Evolutionary conservation across 768 basidiomycete species (phyloP), one percentile per base, ranked within the genome.

Genomic region (Kwoniella shandongensis): DNA sequence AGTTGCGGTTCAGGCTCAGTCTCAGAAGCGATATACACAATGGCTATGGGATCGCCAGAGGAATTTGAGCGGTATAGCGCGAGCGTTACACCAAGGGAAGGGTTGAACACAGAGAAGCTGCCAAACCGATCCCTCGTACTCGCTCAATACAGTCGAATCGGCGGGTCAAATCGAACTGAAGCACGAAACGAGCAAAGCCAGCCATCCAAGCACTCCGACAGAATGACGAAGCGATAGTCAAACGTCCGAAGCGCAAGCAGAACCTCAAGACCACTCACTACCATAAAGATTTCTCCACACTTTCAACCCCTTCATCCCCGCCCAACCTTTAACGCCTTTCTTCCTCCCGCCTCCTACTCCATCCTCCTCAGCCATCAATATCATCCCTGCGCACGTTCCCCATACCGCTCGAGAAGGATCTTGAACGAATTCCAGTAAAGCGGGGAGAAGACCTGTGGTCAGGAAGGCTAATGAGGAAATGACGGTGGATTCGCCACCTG

Each of bases 371-470:
- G 91, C 83, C 44, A 97, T 83, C 18, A 97, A 79, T 51, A 97
- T 96, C 38, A 92, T 92, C 11, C 94, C 93, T 0, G 93, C 93
- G 76, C 93, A 98, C 0, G 91, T 96, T 2, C 93, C 93, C 91
- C 91, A 98, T 2, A 92, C 83, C 0, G 90, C 85, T 70, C 87
- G 90, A 0, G 69, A 74, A 15, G 52, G 49, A 45, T 70, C 54
- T 62, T 79, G 79, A n/a, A 86, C 80, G 62, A 92, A 93, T 35
- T 83, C 81, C 35, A 83, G 81, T 4, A 98, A 80, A 6, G 89
- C 90, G n/a, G 87, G 84, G 15, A 91, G 73, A 38, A 98, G 81
- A 0, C 89, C 89, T 0, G 86, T 26, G 86, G 81, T 51, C 81
- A 81, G 26, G 85, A 89, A 18, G 87, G 81, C 46, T 89, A 81